phyloP scores from a whole-genome alignment of 306 rosid genomes.

The Rosa chinensis region DNA sequence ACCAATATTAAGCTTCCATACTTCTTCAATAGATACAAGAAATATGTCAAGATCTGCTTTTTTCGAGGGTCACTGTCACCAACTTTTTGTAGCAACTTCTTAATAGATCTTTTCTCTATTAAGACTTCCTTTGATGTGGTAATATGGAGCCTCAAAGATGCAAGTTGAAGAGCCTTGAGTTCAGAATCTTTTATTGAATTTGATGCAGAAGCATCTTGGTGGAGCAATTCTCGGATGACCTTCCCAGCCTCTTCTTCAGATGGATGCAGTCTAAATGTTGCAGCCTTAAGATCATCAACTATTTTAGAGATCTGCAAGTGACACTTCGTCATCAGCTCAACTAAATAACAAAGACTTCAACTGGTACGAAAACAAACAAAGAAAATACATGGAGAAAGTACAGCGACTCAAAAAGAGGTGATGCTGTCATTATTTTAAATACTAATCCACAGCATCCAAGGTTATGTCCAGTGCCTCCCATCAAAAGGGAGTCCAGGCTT shows the following conservation, averaged over 20 bases:
- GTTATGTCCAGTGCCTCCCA: not conserved
- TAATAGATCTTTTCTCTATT: constrained; percentile 64
- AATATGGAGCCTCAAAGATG: constrained; percentile 58
- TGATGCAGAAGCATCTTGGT: constrained; percentile 40
- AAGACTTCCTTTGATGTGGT: constrained; percentile 51
- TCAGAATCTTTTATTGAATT: constrained; percentile 52
- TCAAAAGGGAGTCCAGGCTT: constrained; percentile 1
- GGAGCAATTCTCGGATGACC: constrained; percentile 52
- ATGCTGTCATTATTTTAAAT: constrained; percentile 1
- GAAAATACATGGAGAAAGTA: constrained; percentile 7
- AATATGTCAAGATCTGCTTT: constrained; percentile 54
- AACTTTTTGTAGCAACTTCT: constrained; percentile 47
- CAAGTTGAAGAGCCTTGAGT: constrained; percentile 57
- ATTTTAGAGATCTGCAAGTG: constrained; percentile 69
- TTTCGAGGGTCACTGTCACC: constrained; percentile 42
- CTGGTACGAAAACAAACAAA: not conserved
- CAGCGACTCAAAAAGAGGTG: constrained; percentile 14
- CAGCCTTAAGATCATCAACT: constrained; percentile 53
- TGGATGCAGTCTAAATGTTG: constrained; percentile 53
- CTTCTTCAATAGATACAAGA: constrained; percentile 53
- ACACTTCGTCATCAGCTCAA: constrained; percentile 32
- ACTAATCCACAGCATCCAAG: constrained; percentile 3
- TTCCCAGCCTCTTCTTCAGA: constrained; percentile 74
- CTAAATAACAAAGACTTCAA: constrained; percentile 24
- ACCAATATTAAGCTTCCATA: constrained; percentile 36